Percentiles rank a stretch among this genome's conserved stretches.
Evolutionary conservation across 495 filamentous ascomycete genomes (phyloP).

Genomic region (Penicillium manginii): DNA sequence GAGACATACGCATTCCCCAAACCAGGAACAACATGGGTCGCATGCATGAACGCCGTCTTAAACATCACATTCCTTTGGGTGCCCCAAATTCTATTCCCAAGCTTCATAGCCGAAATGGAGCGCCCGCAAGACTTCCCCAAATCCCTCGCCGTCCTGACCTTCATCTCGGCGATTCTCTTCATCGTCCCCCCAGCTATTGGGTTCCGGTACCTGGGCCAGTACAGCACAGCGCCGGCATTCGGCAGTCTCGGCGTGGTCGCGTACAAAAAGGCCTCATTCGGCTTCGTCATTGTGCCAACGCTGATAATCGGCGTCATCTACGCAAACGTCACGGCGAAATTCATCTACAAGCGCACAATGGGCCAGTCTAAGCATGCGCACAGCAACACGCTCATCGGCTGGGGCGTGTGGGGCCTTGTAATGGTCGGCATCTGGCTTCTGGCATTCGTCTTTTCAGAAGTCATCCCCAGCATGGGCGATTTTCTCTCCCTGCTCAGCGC

Average conservation of each 20-base stretch:
- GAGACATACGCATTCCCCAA: conserved; percentile 50
- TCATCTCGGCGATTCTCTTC: conserved; percentile 55
- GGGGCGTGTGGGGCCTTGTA: conserved; percentile 50
- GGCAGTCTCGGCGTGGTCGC: conserved; percentile 47
- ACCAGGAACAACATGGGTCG: conserved; percentile 48
- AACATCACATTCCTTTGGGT: conserved; percentile 54
- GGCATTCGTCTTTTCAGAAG: conserved; percentile 54
- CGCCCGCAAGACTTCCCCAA: conserved; percentile 60
- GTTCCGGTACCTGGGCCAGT: conserved; percentile 57
- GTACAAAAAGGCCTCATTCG: conserved; percentile 53
- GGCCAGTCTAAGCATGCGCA: conserved; percentile 50
- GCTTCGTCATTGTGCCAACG: conserved; percentile 50
- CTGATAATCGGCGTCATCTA: conserved; percentile 56
- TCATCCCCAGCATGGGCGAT: conserved; percentile 52
- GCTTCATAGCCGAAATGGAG: conserved; percentile 62
- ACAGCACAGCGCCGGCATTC: conserved; percentile 54
- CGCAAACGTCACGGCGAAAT: conserved; percentile 55
- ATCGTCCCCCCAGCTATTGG: conserved; percentile 55
- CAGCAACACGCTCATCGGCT: conserved; percentile 52
- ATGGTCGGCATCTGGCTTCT: conserved; percentile 48
- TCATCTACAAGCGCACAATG: conserved; percentile 54
- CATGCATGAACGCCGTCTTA: conserved; percentile 50
- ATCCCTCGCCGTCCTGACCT: conserved; percentile 49
- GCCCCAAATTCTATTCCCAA: conserved; percentile 58
- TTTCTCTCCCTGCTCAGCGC: conserved; percentile 57